Conservation (phyloP, 139 green algal species). For the Nannochloris sp. region DNA sequence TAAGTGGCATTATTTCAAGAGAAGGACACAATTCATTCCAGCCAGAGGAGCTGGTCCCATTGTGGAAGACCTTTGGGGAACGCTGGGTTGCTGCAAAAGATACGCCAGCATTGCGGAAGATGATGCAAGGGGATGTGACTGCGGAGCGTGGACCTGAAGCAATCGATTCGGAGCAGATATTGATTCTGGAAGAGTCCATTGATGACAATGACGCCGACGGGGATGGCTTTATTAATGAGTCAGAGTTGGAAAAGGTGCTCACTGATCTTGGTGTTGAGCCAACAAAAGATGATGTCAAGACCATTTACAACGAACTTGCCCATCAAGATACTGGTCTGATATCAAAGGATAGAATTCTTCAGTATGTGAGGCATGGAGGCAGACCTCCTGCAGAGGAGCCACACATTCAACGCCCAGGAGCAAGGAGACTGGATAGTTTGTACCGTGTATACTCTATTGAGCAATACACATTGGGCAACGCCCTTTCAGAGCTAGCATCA, state of each 20-base stretch:
- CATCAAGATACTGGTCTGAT: slow-evolving; percentile 22
- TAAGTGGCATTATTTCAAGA: slow-evolving; percentile 34
- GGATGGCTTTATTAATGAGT: slow-evolving; percentile 4
- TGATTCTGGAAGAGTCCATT: slow-evolving; percentile 30
- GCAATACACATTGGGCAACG: slow-evolving; percentile 24
- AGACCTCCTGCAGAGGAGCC: slow-evolving; percentile 4
- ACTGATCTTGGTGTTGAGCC: slow-evolving; percentile 33
- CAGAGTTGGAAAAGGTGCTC: slow-evolving; percentile 23
- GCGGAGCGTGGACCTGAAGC: background rate
- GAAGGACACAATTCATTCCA: slow-evolving; percentile 20
- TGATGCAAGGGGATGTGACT: background rate
- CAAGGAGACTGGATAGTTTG: slow-evolving; percentile 14
- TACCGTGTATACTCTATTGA: slow-evolving; percentile 34
- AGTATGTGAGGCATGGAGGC: slow-evolving; percentile 34
- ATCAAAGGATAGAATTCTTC: slow-evolving; percentile 25
- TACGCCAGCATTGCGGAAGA: background rate
- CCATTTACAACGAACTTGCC: slow-evolving; percentile 33
- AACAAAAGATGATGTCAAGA: slow-evolving; percentile 19
- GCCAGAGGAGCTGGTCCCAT: slow-evolving; percentile 28
- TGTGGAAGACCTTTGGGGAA: slow-evolving; percentile 27
- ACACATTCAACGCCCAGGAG: background rate
- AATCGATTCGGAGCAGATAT: slow-evolving; percentile 37
- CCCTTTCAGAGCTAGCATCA: slow-evolving; percentile 14
- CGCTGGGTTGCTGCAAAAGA: slow-evolving; percentile 17
- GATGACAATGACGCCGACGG: slow-evolving; percentile 21